Conservation (phyloP, 257 asterid genomes). For the Solanum ossicruentum region DNA sequence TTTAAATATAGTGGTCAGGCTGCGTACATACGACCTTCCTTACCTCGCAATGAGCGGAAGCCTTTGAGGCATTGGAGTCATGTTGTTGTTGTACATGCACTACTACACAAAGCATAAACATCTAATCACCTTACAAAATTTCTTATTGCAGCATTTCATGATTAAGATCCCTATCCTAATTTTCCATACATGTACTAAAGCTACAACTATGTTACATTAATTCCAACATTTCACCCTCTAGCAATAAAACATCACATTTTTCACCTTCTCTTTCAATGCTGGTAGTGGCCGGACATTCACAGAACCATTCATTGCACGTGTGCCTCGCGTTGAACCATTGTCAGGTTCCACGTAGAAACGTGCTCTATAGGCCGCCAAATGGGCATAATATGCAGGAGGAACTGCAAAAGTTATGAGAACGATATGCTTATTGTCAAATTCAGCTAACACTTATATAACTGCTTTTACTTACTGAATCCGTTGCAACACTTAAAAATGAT, state of each 20-base stretch:
- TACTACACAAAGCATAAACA: not conserved
- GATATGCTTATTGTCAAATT: not conserved
- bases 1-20: no score
- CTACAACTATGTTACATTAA: not conserved
- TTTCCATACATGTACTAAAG: not conserved
- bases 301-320: slow-evolving; percentile 35
- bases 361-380: slow-evolving; percentile 88
- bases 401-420: slow-evolving; percentile 21
- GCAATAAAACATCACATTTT: slow-evolving; percentile 93
- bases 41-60: no score
- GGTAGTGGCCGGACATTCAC: slow-evolving; percentile 75
- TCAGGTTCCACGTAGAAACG: slow-evolving; percentile 92
- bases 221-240: slow-evolving; percentile 3
- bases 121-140: not conserved
- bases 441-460: not conserved
- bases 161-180: not conserved
- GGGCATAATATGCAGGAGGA: slow-evolving; percentile 97
- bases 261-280: slow-evolving; percentile 88
- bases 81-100: no score
- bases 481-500: not conserved
- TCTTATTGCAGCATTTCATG: not conserved
- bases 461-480: not conserved
- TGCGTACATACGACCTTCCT: no score
- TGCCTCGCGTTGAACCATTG: slow-evolving; percentile 20
- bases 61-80: no score